Conservation (phyloP, 352 stramenopile genomes). For the Achlya hypogyna region DNA sequence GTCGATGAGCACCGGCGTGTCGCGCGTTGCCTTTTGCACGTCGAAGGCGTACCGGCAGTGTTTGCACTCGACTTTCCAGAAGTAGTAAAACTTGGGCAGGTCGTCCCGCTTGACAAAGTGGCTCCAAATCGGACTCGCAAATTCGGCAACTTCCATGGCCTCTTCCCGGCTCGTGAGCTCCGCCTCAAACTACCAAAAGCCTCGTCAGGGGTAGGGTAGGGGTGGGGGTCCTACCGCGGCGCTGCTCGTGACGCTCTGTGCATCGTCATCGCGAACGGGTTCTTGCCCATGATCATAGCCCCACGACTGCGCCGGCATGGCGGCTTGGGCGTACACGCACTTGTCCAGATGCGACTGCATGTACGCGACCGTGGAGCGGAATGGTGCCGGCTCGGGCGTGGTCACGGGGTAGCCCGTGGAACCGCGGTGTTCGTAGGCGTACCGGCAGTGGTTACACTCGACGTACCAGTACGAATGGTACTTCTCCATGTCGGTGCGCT, state of each 20-base stretch:
- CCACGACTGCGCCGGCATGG: not conserved
- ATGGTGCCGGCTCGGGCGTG: not conserved
- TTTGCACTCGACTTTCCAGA: conserved; percentile 14
- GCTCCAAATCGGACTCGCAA: conserved; percentile 6
- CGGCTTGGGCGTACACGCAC: not conserved
- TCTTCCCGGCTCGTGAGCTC: not conserved
- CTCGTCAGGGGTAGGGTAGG: not conserved
- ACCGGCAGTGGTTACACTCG: conserved; percentile 11
- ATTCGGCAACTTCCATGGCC: not conserved
- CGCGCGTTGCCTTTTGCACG: not conserved
- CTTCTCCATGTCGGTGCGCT: conserved; percentile 11
- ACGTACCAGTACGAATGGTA: conserved; percentile 16
- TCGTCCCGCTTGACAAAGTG: conserved; percentile 16
- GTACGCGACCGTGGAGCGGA: conserved; percentile 7
- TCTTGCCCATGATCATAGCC: too few species aligned
- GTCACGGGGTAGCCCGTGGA: not conserved
- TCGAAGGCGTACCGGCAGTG: conserved; percentile 11
- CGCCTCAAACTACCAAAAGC: not conserved
- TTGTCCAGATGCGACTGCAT: conserved; percentile 11
- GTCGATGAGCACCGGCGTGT: not conserved
- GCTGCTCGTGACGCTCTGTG: not conserved
- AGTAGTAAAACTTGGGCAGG: conserved; percentile 1
- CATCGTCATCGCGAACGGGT: not conserved
- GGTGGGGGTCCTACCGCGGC: not conserved
- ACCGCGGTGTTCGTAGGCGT: not conserved